Evolutionary conservation across 2,329 filamentous ascomycete species (phyloP).

Genomic region (Cladosporium velox): DNA sequence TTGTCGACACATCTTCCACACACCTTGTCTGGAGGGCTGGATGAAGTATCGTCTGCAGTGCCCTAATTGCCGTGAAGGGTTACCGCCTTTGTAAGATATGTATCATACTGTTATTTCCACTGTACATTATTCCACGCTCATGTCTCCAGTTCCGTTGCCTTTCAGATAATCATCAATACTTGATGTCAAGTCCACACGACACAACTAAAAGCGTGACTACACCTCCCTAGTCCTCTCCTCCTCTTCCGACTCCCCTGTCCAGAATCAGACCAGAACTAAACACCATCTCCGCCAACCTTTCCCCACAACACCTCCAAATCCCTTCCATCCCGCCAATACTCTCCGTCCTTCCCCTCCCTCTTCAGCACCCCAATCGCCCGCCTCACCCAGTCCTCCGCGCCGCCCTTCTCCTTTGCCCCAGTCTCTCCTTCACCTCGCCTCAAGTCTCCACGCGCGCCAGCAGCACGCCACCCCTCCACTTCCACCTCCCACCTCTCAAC

Average conservation of each 20-base stretch:
- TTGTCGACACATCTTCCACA: constrained; percentile 95
- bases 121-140: neutral
- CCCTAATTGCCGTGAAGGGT: constrained; percentile 86
- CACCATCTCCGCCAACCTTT: neutral
- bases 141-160: neutral
- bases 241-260: no score
- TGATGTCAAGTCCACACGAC: neutral
- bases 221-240: neutral
- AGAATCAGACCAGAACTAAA: neutral
- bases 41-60: constrained; percentile 92
- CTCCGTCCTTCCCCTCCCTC: neutral
- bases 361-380: neutral
- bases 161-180: neutral
- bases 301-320: neutral
- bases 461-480: neutral
- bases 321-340: neutral
- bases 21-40: constrained; percentile 88
- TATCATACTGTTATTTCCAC: neutral
- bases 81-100: constrained; percentile 70
- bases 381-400: neutral
- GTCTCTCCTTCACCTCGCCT: no score
- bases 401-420: neutral
- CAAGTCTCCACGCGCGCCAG: no score
- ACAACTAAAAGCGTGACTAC: neutral
- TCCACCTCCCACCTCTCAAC: neutral